Base-by-base conservation (phyloP, 495 filamentous ascomycete genomes). In the Penicillium pancosmium region DNA sequence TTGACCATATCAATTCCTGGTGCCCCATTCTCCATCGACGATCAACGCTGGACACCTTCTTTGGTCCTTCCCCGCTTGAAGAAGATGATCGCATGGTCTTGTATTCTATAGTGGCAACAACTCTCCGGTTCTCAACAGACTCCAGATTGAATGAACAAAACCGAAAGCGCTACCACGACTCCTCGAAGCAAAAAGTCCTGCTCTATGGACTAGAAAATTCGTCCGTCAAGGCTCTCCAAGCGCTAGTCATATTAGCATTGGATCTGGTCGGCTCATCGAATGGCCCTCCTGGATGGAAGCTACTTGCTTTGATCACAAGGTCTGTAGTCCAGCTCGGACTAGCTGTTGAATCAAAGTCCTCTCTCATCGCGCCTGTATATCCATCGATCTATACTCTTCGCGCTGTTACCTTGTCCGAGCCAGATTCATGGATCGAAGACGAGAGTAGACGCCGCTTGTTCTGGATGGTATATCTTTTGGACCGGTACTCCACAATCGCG, bases 391-490 rank as follows among this genome's bases (percentile, higher is more conserved):
- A 91, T 65, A 96, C 91, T 0, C 76, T 93, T 40, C 80, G 91
- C 50, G 90, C 91, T 15, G 90, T 91, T 72, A 85, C 91, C 16
- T 78, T 96, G 1, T 88, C 91, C 0, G 91, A 94, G 47, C 80
- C 91, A 0, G 87, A 87, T 36, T 89, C 91, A 47, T 96, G 90
- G 76, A 88, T 93, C 56, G 92, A 96, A 69, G 91, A 96, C 51
- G 92, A 96, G 66, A 87, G 90, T 47, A 78, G 91, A 41, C 79
- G 92, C 41, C 80, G 92, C 7, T 75, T 96, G 1, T 95, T 96
- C 76, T 96, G 92, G 92, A 93, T 92, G 89, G 87, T 95, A 27
- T 96, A 94, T 65, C 69, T 95, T 27, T 80, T 96, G 35, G 92
- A 96, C 72, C 81, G 92, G 41, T 95, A 94, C 63, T 91, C 92